phyloP scores from a whole-genome alignment of 164 flowering plant species.

The Tinospora cordifolia region DNA sequence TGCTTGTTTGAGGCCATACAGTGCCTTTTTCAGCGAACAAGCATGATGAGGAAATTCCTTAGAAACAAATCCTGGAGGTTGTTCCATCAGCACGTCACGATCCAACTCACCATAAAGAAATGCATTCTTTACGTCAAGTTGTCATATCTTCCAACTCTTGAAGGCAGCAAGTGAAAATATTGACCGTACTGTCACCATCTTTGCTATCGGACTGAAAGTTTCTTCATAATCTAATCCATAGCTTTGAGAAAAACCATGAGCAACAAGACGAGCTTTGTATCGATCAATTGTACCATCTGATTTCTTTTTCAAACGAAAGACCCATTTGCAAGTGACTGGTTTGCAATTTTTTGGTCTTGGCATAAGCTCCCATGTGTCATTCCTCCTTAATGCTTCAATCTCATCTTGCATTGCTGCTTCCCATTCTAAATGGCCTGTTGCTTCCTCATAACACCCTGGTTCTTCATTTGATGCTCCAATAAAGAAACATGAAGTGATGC shows the following conservation, averaged over 20 bases:
- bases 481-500: neutral
- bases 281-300: neutral
- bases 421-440: neutral
- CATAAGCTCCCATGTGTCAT: conserved; percentile 2
- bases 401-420: conserved; percentile 3
- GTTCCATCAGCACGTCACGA: no score
- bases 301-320: conserved; percentile 5
- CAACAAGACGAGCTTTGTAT: conserved; percentile 10
- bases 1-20: no score
- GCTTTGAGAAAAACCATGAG: conserved; percentile 4
- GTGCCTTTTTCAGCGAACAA: no score
- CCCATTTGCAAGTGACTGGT: conserved; percentile 6
- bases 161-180: no score
- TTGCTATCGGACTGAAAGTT: no score
- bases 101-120: no score
- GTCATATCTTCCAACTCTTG: no score
- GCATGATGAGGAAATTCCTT: no score
- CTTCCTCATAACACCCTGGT: neutral
- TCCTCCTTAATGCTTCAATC: neutral
- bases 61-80: no score
- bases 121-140: no score
- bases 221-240: conserved; percentile 8
- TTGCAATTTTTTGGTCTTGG: neutral
- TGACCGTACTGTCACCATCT: no score
- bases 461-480: neutral